Percentiles rank a stretch among this genome's conserved stretches.
Evolutionary conservation across 1,284 basidiomycete species (phyloP).

Genomic region (Termitomyces sp.): DNA sequence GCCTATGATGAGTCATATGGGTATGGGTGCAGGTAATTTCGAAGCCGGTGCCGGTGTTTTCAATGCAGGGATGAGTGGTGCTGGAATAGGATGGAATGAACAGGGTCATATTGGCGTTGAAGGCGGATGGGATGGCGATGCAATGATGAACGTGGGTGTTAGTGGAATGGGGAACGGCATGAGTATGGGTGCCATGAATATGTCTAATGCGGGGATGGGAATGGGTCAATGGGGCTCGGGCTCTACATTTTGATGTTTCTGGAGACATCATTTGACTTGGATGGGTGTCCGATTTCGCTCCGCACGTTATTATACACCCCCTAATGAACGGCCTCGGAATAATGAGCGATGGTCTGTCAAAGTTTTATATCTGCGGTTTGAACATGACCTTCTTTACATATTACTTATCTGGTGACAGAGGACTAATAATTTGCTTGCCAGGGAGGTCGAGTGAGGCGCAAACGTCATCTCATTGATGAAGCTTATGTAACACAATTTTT

Average conservation of each 20-base stretch:
- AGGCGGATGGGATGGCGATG: slow-evolving; percentile 30
- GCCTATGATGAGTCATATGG: slow-evolving; percentile 42
- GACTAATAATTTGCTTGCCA: too few species aligned
- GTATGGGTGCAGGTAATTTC: slow-evolving; percentile 31
- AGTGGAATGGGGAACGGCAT: slow-evolving; percentile 23
- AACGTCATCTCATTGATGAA: neutral
- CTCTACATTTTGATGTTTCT: neutral
- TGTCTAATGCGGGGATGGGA: slow-evolving; percentile 24
- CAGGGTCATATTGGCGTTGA: slow-evolving; percentile 32
- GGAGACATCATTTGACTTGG: neutral
- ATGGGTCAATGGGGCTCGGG: slow-evolving; percentile 26
- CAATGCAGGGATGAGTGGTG: slow-evolving; percentile 23
- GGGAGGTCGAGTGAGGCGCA: too few species aligned
- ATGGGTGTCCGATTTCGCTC: too few species aligned
- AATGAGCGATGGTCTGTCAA: too few species aligned
- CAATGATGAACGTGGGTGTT: slow-evolving; percentile 24
- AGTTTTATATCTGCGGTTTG: too few species aligned
- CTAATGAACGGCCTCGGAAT: too few species aligned
- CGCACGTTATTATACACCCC: too few species aligned
- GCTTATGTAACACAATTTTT: slow-evolving; percentile 17
- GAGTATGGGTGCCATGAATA: slow-evolving; percentile 24
- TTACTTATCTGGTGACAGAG: too few species aligned
- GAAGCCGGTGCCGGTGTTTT: slow-evolving; percentile 24
- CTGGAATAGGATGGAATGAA: slow-evolving; percentile 30
- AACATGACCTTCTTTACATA: too few species aligned